Percentiles rank a stretch among this genome's conserved stretches.
Conservation (phyloP, 1,284 basidiomycete genomes). For the Ustilago tritici region DNA sequence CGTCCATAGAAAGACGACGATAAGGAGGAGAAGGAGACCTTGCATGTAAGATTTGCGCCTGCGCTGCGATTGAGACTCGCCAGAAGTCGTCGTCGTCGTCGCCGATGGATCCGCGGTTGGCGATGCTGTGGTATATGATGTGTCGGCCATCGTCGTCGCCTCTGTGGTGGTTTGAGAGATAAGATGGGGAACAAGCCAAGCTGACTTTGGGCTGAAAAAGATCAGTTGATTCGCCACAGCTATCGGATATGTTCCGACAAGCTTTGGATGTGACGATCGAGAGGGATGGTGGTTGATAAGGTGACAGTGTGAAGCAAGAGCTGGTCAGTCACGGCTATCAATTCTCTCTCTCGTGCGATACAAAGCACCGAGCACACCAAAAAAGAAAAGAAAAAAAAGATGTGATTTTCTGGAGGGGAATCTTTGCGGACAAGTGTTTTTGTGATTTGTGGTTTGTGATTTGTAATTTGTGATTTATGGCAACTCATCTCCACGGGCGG, state of each 20-base stretch:
- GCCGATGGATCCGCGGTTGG: constrained; percentile 1
- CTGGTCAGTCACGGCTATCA: constrained; percentile 9
- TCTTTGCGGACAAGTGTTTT: constrained; percentile 22
- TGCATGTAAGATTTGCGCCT: constrained; percentile 73
- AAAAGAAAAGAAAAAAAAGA: neutral
- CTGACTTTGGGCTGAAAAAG: neutral
- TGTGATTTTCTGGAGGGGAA: constrained; percentile 4
- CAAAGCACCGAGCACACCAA: neutral
- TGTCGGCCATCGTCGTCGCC: constrained; percentile 26
- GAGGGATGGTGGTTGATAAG: neutral
- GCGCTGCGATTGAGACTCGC: constrained; percentile 24
- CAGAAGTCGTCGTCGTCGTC: neutral
- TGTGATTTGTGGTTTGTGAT: too few relatives aligned
- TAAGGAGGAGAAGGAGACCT: constrained; percentile 79
- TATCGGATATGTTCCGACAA: constrained; percentile 11
- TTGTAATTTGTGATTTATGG: neutral
- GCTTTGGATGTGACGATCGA: constrained; percentile 8
- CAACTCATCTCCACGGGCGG: neutral
- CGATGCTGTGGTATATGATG: neutral
- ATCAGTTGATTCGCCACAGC: constrained; percentile 6
- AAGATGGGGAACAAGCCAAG: neutral
- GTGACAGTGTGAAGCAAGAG: neutral
- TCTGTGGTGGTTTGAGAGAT: neutral
- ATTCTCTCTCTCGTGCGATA: constrained; percentile 1
- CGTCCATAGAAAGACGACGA: constrained; percentile 87